Percentiles rank a stretch among this genome's conserved stretches.
These are phyloP conservation scores for Angophora floribunda DNA, from an alignment of 345 rosid species.

Conservation along the genomic window DNA sequence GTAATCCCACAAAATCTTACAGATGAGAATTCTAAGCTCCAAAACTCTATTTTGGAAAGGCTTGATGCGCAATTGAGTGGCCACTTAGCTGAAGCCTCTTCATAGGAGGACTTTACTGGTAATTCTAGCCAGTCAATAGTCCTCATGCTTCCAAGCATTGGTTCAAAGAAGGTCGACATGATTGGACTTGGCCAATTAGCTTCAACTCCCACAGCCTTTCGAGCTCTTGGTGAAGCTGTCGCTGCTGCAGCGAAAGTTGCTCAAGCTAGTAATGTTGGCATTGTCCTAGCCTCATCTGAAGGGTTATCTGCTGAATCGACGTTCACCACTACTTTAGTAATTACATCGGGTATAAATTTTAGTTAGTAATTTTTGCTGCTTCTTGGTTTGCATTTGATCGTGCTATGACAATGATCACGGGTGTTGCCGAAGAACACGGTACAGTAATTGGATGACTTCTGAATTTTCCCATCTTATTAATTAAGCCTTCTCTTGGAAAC, in stretches of 20 bases:
- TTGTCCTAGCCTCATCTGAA: slow-evolving; percentile 57
- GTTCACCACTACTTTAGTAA: slow-evolving; percentile 54
- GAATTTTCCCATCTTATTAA: too few relatives aligned
- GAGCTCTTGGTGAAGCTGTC: slow-evolving; percentile 57
- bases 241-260: slow-evolving; percentile 61
- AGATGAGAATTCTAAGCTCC: slow-evolving; percentile 46
- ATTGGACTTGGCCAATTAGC: slow-evolving; percentile 72
- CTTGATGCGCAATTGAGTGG: slow-evolving; percentile 64
- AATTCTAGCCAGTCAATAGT: slow-evolving; percentile 68
- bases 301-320: slow-evolving; percentile 46
- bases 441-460: neutral
- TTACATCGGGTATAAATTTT: slow-evolving; percentile 55
- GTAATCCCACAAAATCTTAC: too few relatives aligned
- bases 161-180: slow-evolving; percentile 78
- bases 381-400: neutral
- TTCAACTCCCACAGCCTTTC: slow-evolving; percentile 36
- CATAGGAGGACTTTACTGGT: slow-evolving; percentile 83
- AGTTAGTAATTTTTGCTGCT: neutral
- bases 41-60: slow-evolving; percentile 60
- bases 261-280: slow-evolving; percentile 47
- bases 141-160: slow-evolving; percentile 65
- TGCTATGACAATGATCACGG: neutral
- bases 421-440: neutral
- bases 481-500: too few relatives aligned
- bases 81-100: slow-evolving; percentile 56